Percentiles rank a stretch among this genome's conserved stretches.
Conservation (phyloP, 2,329 filamentous ascomycete genomes). For the Arthrobotrys megalospora region DNA sequence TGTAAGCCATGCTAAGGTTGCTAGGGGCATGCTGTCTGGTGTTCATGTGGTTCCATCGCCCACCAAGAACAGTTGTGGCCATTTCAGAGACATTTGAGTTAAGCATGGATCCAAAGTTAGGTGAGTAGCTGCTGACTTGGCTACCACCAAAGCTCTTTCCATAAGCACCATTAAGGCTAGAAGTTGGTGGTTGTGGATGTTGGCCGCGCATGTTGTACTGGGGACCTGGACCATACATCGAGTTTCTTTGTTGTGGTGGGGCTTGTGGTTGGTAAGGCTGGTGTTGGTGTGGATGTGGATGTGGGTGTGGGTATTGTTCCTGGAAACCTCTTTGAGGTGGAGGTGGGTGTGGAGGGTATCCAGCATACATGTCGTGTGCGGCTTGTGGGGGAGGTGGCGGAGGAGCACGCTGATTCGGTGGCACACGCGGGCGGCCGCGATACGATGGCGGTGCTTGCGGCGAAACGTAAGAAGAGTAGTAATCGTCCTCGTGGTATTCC, state of each 20-base stretch:
- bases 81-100: conserved; percentile 54
- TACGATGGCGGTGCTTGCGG: conserved; percentile 48
- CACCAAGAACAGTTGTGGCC: conserved; percentile 52
- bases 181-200: conserved; percentile 24
- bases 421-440: conserved; percentile 51
- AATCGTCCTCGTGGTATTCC: conserved; percentile 58
- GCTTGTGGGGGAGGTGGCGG: conserved; percentile 33
- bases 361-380: conserved; percentile 15
- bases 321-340: conserved; percentile 35
- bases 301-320: conserved; percentile 41
- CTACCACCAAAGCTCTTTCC: conserved; percentile 42
- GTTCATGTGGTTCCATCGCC: conserved; percentile 36
- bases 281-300: conserved; percentile 41
- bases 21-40: conserved; percentile 45
- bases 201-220: conserved; percentile 19
- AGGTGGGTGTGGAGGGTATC: conserved; percentile 28
- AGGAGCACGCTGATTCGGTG: conserved; percentile 39
- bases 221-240: conserved; percentile 48
- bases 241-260: conserved; percentile 39
- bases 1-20: conserved; percentile 56
- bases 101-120: conserved; percentile 55
- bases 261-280: conserved; percentile 39
- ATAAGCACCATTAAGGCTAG: conserved; percentile 42
- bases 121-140: conserved; percentile 49
- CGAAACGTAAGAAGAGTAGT: conserved; percentile 50